Evolutionary conservation across 805 yeast genomes (phyloP), one percentile per base, ranked within the genome.

Genomic region (Teunomyces pallodes): DNA sequence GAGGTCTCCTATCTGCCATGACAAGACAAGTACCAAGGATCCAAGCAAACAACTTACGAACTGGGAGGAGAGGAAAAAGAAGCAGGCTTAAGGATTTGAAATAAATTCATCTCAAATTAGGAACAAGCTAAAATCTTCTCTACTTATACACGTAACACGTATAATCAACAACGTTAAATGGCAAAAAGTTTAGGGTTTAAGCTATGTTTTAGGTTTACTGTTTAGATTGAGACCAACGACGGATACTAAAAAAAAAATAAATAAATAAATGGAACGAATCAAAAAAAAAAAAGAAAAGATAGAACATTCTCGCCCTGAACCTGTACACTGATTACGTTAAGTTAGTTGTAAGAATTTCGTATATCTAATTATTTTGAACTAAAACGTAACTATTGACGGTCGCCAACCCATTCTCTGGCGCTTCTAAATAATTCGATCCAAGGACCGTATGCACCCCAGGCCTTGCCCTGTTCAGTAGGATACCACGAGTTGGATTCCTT

Each of bases 391-490:
- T 55, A 61, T 33, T 49, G 57, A 39, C 62, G 61, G 46, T 67
- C 69, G 40, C 84, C 84, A 52, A 90, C 96, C 98, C 98, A 94
- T 62, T 79, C 81, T 77, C 99, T 84, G 40, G 96, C 98, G 55
- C 89, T 87, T 71, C 87, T 82, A 76, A 94, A 94, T 69, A 94
- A 70, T 66, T 90, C 82, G 56, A 94, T 82, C 99, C 99, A 94
- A 44, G 99, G 99, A 46, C 96, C 96, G 62, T 85, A 83, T 28
- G 84, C 86, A 47, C 83, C 86, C 91, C 96, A 89, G 47, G 74
- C 72, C 42, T 77, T 77, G 45, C 79, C 82, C 50, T 75, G 70
- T 43, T 74, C 75, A 17, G 54, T 56, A 43, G 97, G 97, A 64
- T 89, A 88, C 83, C 89, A 92, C 3, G 97, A 90, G 73, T 92